Evolutionary conservation across 805 yeast genomes (phyloP).

Genomic region (Barnettozyma siamensis): DNA sequence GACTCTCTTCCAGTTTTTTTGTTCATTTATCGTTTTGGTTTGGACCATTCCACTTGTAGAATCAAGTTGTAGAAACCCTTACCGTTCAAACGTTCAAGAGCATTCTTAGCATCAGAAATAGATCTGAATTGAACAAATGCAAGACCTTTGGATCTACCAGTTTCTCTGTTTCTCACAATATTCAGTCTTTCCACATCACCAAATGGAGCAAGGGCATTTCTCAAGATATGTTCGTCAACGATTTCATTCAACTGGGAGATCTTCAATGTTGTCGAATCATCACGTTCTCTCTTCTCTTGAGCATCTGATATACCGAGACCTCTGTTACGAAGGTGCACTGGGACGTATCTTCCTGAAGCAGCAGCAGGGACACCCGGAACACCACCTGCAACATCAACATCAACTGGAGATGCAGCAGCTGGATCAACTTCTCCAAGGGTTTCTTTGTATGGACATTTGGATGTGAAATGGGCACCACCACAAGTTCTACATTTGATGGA

Average conservation of each 20-base stretch:
- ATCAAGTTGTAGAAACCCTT: conserved; percentile 90
- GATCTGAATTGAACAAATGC: conserved; percentile 84
- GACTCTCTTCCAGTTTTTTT: not conserved
- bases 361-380: conserved; percentile 35
- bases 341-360: conserved; percentile 48
- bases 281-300: conserved; percentile 53
- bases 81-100: conserved; percentile 74
- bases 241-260: conserved; percentile 85
- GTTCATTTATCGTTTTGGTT: conserved; percentile 20
- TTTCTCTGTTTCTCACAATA: conserved; percentile 84
- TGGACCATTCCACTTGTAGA: conserved; percentile 58
- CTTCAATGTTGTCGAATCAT: conserved; percentile 82
- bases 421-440: conserved; percentile 56
- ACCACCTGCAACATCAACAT: conserved; percentile 29
- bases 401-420: conserved; percentile 32
- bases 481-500: conserved; percentile 78
- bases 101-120: conserved; percentile 65
- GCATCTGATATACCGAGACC: conserved; percentile 31
- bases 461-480: conserved; percentile 89
- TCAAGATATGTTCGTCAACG: conserved; percentile 76
- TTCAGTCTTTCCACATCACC: conserved; percentile 70
- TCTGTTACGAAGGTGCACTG: conserved; percentile 51
- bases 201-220: conserved; percentile 62
- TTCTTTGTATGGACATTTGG: conserved; percentile 94
- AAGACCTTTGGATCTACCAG: conserved; percentile 91